A percentile compares a stretch with the other conserved stretches of the same genome.
Conservation (phyloP, 352 stramenopile species). For the Globisporangium solare region DNA sequence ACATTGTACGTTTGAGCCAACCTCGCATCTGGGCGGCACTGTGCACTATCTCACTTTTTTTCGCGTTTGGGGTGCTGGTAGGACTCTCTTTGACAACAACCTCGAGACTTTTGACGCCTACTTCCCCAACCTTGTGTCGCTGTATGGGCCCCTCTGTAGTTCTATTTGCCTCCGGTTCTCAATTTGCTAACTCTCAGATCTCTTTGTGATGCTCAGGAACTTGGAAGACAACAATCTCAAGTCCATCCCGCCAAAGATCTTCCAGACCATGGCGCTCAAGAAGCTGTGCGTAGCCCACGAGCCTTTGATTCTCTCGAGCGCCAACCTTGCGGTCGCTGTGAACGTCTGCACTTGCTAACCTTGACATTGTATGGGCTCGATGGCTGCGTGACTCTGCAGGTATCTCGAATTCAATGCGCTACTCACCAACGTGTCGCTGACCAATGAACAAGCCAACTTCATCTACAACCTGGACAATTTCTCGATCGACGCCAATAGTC, state of each 20-base stretch:
- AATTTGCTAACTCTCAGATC: background rate
- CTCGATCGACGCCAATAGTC: background rate
- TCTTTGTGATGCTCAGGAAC: no score
- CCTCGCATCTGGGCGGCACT: background rate
- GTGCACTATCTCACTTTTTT: background rate
- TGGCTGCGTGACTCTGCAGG: background rate
- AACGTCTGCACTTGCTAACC: background rate
- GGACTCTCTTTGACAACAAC: background rate
- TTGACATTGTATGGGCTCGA: background rate
- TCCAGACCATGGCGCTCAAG: slow-evolving; percentile 1
- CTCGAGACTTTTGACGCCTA: background rate
- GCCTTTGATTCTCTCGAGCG: background rate
- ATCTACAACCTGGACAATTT: slow-evolving; percentile 6
- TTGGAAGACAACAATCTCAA: slow-evolving; percentile 3
- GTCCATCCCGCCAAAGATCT: background rate
- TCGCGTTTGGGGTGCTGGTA: background rate
- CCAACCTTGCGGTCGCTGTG: no score
- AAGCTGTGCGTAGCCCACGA: background rate
- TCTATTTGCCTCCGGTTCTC: background rate
- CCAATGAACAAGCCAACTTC: slow-evolving; percentile 4
- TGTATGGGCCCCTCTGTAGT: background rate
- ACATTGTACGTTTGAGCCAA: background rate
- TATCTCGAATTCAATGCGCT: slow-evolving; percentile 4
- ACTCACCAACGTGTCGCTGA: background rate
- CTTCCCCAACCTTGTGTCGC: background rate